Conservation (phyloP, 805 yeast genomes). For the Komagataella pseudopastoris region DNA sequence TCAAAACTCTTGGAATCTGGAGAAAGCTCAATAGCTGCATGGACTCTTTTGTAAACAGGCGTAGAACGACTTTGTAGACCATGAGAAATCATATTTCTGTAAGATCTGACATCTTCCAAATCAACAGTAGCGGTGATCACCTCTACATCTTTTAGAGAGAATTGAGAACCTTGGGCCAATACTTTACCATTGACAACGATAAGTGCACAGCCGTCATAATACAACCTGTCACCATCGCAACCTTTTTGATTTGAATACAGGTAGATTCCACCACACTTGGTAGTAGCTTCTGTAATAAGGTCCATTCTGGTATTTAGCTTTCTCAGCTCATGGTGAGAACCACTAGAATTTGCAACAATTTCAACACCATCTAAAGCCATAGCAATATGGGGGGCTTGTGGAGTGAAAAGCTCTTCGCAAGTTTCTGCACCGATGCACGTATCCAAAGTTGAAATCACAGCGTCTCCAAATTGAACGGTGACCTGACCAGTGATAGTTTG, state of each 20-base stretch:
- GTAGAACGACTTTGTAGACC: slow-evolving; percentile 48
- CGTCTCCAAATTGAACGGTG: slow-evolving; percentile 79
- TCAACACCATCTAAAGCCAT: slow-evolving; percentile 97
- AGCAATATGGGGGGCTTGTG: slow-evolving; percentile 85
- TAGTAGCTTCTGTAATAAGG: slow-evolving; percentile 82
- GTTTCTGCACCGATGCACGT: slow-evolving; percentile 96
- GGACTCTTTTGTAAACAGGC: slow-evolving; percentile 37
- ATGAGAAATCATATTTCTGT: slow-evolving; percentile 62
- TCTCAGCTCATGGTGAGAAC: slow-evolving; percentile 94
- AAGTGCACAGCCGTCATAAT: slow-evolving; percentile 94
- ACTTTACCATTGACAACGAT: slow-evolving; percentile 87
- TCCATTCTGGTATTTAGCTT: slow-evolving; percentile 77
- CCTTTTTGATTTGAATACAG: slow-evolving; percentile 92
- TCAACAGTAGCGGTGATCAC: slow-evolving; percentile 93
- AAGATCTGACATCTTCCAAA: slow-evolving; percentile 78
- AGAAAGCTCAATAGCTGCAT: slow-evolving; percentile 54
- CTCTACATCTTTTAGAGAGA: slow-evolving; percentile 82
- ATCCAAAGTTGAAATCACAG: slow-evolving; percentile 70
- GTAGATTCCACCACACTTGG: slow-evolving; percentile 94
- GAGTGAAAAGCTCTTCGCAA: slow-evolving; percentile 95
- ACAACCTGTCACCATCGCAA: slow-evolving; percentile 94
- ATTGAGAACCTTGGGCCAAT: slow-evolving; percentile 89
- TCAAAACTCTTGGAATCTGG: slow-evolving; percentile 46
- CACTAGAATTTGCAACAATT: slow-evolving; percentile 88
- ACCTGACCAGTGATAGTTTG: slow-evolving; percentile 53